Base-by-base conservation (phyloP, 164 flowering plant genomes). In the Dillenia turbinata region DNA sequence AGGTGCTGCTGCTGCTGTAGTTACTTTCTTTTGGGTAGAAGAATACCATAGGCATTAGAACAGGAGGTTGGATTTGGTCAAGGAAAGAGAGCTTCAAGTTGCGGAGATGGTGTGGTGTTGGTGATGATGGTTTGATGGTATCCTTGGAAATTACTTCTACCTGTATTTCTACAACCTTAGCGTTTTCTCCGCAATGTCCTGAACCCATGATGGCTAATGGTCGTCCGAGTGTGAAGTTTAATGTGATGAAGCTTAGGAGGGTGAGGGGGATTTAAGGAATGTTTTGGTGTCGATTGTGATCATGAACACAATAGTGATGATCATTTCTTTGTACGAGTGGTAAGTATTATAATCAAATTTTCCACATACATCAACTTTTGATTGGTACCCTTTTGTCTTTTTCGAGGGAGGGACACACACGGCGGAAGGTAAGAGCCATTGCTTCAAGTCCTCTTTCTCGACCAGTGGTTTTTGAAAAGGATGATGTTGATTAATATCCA, bases 71-170 rank as follows among this genome's bases (percentile, higher is more conserved):
- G 1, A 84, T 51, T 61, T 80, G 83, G 44, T 84, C 89, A 5
- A 80, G 64, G 44, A 77, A 75, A 24, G 86, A 84, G 61, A 84
- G 76, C 6, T 58, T 52, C 70, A 65, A 66, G 43, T 54, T 61
- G 33, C 68, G 62, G 22, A 77, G 83, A 56, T 73, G 73, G 40
- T 60, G 47, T 0, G 88, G 86, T 15, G 82, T 84, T 19, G 83
- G 74, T 12, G 75, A 69, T 43, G 79, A 65, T 11, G 82, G 79
- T 45, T 71, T 73, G 26, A 77, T 70, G 57, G 45, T 56, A 10
- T 72, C 67, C 44, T 5, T 73, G 22, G 84, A 71, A 58, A 75
- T 51, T 12, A 75, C 50, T 71, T 79, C 72, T 1, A 78, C 73
- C 71, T 71, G 60, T 72, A 68, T 4, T 5, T 52, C 55, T 52